Conservation (phyloP, 257 asterid genomes). For the Solanum bulbocastanum region DNA sequence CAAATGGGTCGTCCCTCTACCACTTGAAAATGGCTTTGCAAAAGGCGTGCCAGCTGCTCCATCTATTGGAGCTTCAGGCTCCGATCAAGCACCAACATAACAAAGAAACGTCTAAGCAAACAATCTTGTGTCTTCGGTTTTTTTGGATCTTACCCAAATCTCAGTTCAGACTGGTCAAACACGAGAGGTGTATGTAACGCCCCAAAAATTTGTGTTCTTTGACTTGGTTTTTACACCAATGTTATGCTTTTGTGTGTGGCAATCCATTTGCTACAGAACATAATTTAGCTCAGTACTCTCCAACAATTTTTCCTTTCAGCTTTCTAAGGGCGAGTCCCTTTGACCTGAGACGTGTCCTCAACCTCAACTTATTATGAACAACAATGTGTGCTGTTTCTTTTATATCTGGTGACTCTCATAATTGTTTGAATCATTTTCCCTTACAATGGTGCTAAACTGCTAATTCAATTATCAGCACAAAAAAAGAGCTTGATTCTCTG, state of each 20-base stretch:
- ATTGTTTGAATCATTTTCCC: background rate
- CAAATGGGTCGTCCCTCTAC: slow-evolving; percentile 76
- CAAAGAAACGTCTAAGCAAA: background rate
- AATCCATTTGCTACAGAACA: background rate
- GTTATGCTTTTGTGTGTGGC: background rate
- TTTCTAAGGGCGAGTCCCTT: background rate
- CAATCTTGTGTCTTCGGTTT: background rate
- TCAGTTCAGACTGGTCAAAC: background rate
- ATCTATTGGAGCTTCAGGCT: slow-evolving; percentile 32
- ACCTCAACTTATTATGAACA: background rate
- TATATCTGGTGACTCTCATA: background rate
- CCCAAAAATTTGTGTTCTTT: background rate
- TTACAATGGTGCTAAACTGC: background rate
- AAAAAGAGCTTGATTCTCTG: background rate
- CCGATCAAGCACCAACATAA: slow-evolving; percentile 32
- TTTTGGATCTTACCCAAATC: background rate
- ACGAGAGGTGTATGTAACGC: background rate
- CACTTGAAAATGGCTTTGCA: slow-evolving; percentile 38
- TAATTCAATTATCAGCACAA: background rate
- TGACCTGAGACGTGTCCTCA: background rate
- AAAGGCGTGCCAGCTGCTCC: slow-evolving; percentile 22
- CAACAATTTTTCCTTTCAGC: slow-evolving; percentile 5
- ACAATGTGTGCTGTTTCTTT: background rate
- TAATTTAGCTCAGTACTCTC: background rate
- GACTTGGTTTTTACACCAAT: background rate